These are phyloP conservation scores for Pythium aquatile DNA, from an alignment of 352 stramenopile species.

Conservation along the genomic window DNA sequence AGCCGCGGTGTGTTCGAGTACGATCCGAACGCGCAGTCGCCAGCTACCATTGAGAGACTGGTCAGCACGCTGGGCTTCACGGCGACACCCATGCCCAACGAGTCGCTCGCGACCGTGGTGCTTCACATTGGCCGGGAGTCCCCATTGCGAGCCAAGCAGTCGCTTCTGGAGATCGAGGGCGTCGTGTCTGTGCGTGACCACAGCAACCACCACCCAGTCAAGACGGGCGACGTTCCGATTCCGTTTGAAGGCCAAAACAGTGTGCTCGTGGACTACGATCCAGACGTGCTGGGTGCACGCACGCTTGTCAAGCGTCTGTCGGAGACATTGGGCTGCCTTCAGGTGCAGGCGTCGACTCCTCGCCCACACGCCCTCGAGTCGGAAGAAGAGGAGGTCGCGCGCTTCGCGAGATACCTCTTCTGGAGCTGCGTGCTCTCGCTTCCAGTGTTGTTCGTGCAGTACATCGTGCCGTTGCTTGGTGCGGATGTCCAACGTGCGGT, in stretches of 20 bases:
- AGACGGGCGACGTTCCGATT: neutral
- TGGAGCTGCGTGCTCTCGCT: slow-evolving; percentile 59
- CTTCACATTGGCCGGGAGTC: slow-evolving; percentile 43
- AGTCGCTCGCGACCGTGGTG: slow-evolving; percentile 52
- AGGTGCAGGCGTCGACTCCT: slow-evolving; percentile 52
- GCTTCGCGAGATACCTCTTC: slow-evolving; percentile 44
- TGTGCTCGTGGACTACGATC: slow-evolving; percentile 21
- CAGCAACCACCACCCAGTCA: slow-evolving; percentile 41
- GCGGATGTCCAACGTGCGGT: slow-evolving; percentile 25
- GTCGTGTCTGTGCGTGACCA: slow-evolving; percentile 39
- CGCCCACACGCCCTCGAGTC: slow-evolving; percentile 35
- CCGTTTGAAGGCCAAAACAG: neutral
- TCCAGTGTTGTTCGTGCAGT: slow-evolving; percentile 57
- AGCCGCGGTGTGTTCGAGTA: slow-evolving; percentile 51
- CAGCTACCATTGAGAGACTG: slow-evolving; percentile 61
- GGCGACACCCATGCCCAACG: slow-evolving; percentile 45
- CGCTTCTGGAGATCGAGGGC: slow-evolving; percentile 36
- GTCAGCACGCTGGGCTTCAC: slow-evolving; percentile 73
- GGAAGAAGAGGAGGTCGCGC: slow-evolving; percentile 39
- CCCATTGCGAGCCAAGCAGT: slow-evolving; percentile 19
- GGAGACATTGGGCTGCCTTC: slow-evolving; percentile 26
- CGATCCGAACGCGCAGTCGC: slow-evolving; percentile 42
- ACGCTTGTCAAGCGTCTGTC: slow-evolving; percentile 19
- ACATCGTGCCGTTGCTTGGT: slow-evolving; percentile 43
- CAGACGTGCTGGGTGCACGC: slow-evolving; percentile 16